Conservation (phyloP, 805 yeast species). For the Candida ascalaphidarum region DNA sequence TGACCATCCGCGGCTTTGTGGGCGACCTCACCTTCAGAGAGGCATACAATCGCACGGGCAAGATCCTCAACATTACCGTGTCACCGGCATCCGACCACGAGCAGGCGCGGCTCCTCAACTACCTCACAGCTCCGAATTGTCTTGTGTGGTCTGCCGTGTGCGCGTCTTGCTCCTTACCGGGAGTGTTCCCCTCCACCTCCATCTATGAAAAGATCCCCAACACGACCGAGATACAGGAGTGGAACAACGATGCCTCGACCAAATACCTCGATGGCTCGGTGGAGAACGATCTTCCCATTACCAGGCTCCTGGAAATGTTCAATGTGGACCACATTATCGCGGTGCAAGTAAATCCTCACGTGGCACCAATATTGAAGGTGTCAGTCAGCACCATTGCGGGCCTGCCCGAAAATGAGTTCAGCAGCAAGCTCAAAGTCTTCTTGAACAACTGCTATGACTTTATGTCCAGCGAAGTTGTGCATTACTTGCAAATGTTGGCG, state of each 20-base stretch:
- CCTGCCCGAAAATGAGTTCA: conserved; percentile 52
- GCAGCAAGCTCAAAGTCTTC: conserved; percentile 44
- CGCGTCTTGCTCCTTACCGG: conserved; percentile 92
- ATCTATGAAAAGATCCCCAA: conserved; percentile 74
- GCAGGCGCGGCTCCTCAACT: conserved; percentile 76
- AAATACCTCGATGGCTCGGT: conserved; percentile 95
- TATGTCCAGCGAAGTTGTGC: conserved; percentile 63
- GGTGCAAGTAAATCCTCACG: conserved; percentile 95
- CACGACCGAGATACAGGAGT: conserved; percentile 67
- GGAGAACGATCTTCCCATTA: conserved; percentile 86
- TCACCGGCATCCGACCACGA: conserved; percentile 88
- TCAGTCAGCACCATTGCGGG: conserved; percentile 66
- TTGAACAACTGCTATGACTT: conserved; percentile 50
- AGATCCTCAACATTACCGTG: conserved; percentile 88
- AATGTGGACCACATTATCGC: conserved; percentile 97
- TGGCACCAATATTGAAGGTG: conserved; percentile 73
- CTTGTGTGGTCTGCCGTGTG: conserved; percentile 84
- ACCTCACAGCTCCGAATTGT: conserved; percentile 75
- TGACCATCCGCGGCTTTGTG: conserved; percentile 67
- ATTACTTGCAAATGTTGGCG: conserved; percentile 60
- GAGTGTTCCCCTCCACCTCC: conserved; percentile 79
- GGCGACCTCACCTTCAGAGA: conserved; percentile 92
- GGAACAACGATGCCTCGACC: conserved; percentile 67
- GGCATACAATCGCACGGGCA: conserved; percentile 89
- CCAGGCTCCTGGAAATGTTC: conserved; percentile 90